Evolutionary conservation across 1,284 basidiomycete genomes (phyloP).

Genomic region (Melampsora larici-populina): DNA sequence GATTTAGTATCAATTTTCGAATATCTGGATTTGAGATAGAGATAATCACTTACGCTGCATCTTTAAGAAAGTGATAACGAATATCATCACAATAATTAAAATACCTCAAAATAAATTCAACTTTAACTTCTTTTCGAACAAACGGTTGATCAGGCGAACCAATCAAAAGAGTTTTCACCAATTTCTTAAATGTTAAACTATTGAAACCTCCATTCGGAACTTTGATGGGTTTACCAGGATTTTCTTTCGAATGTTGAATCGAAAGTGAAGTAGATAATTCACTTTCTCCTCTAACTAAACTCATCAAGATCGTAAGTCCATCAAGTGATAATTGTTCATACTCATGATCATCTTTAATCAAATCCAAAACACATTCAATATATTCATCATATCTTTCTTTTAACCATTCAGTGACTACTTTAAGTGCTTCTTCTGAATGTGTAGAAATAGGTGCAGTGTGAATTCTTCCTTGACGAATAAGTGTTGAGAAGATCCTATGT

Average conservation of each 20-base stretch:
- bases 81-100: constrained; percentile 72
- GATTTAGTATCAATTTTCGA: constrained; percentile 50
- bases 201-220: constrained; percentile 61
- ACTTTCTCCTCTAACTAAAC: constrained; percentile 19
- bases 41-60: constrained; percentile 63
- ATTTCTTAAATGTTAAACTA: constrained; percentile 65
- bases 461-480: constrained; percentile 65
- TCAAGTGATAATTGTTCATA: constrained; percentile 46
- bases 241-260: background rate
- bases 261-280: background rate
- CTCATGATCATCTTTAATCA: constrained; percentile 46
- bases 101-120: constrained; percentile 67
- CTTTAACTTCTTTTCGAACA: constrained; percentile 60
- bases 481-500: constrained; percentile 71
- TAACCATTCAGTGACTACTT: constrained; percentile 49
- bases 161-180: constrained; percentile 63
- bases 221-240: constrained; percentile 31
- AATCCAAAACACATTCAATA: constrained; percentile 44
- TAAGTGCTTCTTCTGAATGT: constrained; percentile 44
- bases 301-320: constrained; percentile 32
- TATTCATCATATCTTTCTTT: constrained; percentile 47
- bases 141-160: constrained; percentile 63
- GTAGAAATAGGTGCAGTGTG: constrained; percentile 50
- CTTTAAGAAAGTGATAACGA: constrained; percentile 86
- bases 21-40: background rate